Base-by-base conservation (phyloP, 23 red algal genomes). In the Cyanidium caldarium region DNA sequence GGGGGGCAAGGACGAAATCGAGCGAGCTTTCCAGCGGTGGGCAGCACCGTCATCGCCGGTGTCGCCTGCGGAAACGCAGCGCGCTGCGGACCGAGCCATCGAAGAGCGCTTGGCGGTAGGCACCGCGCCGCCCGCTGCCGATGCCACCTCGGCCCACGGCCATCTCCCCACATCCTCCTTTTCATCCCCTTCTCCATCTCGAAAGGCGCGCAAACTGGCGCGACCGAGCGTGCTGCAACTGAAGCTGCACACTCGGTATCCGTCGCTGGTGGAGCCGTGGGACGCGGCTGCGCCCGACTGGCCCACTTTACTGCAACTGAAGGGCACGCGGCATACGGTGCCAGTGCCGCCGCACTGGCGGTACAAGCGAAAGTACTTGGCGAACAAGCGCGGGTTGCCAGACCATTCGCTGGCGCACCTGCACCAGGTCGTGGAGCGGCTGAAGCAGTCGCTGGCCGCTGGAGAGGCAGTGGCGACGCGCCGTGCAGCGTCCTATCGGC, bases 191-290 rank as follows among this genome's bases (percentile, higher is more conserved):
- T n/a, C n/a, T n/a, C n/a, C n/a, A n/a, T n/a, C n/a, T 44, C 51
- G 51, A 28, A 7, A 25, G 21, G n/a, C 7, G 23, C 51, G 51
- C 31, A 7, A 25, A 61, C n/a, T 28, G 10, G 7, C 3, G 7
- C 51, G 51, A 10, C 51, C 51, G 10, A 16, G 51, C 7, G 51
- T 61, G 10, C 7, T 28, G 10, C n/a, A 61, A 10, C 51, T 61
- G n/a, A 61, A 61, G 51, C 51, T 61, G 21, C 51, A 61, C 51
- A 28, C 21, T 61, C 51, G n/a, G 23, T 61, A 28, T 5, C 51
- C 51, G 13, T 61, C 21, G 7, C n/a, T 61, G 51, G 51, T 61
- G 23, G 51, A 61, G 51, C 51, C 51, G 10, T 61, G 51, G 51
- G 51, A 61, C 51, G 19, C n/a, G 7, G 21, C 10, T 5, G 51